Base-by-base conservation (phyloP, 2,329 filamentous ascomycete species). In the Alternaria brassicae region DNA sequence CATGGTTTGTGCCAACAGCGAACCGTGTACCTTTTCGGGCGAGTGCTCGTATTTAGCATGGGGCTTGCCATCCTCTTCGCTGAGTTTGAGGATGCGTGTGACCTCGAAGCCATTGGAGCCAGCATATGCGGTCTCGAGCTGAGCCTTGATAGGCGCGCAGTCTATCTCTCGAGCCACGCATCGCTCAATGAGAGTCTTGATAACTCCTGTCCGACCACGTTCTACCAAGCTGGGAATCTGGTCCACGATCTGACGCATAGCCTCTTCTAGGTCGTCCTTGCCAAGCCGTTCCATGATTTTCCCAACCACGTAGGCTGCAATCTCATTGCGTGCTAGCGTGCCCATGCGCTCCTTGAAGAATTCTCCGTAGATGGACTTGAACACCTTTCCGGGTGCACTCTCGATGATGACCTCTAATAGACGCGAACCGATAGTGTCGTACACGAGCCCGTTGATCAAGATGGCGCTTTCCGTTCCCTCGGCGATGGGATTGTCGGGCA, bases 401-500 rank as follows among this genome's bases (percentile, higher is more conserved):
- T 88, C 86, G 63, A 97, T 86, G 63, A 99, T 89, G 0, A 89
- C 92, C 80, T 99, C 95, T 21, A 98, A 84, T 2, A 99, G 83
- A 42, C 94, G 89, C 3, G 94, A 97, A 15, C 95, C 95, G 51
- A 98, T 89, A 2, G 90, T 85, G 72, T 98, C 93, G 77, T 97
- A 98, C 25, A 97, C 83, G 73, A 98, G 86, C 56, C 91, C 89
- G 70, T 91, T 93, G 74, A 98, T 85, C 73, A 98, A 97, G 15
- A 87, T 85, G 4, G 91, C 90, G 48, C 89, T 90, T 32, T 91
- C 91, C 2, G 87, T 87, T 15, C 87, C 87, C 62, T 94, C 90
- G 28, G 85, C 84, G 19, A 96, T 85, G 0, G 91, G 88, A 50
- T 90, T 91, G 50, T 91, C 93, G 0, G 93, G 93, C 1, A 97